Conservation (phyloP, 352 stramenopile genomes). For the Globisporangium ultimum region DNA sequence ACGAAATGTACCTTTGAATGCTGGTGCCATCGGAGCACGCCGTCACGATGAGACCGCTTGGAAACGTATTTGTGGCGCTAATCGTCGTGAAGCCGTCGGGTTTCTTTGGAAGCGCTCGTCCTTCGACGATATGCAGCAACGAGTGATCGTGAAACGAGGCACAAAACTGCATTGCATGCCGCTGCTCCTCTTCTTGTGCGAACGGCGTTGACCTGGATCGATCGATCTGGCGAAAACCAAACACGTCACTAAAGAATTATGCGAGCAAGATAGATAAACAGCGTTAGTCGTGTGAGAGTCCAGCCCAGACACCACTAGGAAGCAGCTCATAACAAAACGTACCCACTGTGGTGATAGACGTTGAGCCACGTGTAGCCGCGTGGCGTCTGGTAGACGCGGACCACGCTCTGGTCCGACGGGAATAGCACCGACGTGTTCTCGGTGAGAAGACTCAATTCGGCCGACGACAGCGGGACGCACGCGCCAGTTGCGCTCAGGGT, state of each 20-base stretch:
- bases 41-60: conserved; percentile 48
- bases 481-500: conserved; percentile 34
- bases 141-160: conserved; percentile 55
- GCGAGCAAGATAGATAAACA: background rate
- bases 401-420: conserved; percentile 65
- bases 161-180: conserved; percentile 37
- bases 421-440: conserved; percentile 54
- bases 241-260: conserved; percentile 37
- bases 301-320: too few relatives aligned
- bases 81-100: conserved; percentile 49
- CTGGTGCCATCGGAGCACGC: conserved; percentile 61
- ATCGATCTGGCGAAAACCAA: conserved; percentile 42
- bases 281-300: background rate
- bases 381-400: conserved; percentile 45
- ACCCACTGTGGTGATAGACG: conserved; percentile 54
- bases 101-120: conserved; percentile 30
- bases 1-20: conserved; percentile 29
- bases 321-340: conserved; percentile 1
- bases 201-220: background rate
- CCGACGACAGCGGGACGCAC: conserved; percentile 50
- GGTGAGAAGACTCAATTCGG: conserved; percentile 36
- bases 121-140: conserved; percentile 37
- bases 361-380: conserved; percentile 49
- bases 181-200: background rate
- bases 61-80: conserved; percentile 38